Evolutionary conservation across 306 rosid species (phyloP).

Genomic region (Gynostemma pentaphyllum): DNA sequence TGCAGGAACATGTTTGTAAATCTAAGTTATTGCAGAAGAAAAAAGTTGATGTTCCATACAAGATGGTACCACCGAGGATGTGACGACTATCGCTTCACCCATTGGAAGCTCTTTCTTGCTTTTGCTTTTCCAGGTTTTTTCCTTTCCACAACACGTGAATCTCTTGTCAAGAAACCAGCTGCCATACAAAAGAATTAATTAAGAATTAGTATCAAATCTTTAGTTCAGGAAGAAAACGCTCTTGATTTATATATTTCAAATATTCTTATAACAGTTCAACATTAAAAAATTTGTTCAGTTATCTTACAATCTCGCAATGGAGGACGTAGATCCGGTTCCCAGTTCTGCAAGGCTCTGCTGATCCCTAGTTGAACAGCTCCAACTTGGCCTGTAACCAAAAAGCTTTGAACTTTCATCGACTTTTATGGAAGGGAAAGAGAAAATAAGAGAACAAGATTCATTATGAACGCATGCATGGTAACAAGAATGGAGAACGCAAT

Average conservation of each 20-base stretch:
- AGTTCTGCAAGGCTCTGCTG: slow-evolving; percentile 89
- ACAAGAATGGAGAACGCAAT: no score
- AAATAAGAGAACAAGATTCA: not conserved
- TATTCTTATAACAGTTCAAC: not conserved
- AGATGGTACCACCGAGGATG: slow-evolving; percentile 5
- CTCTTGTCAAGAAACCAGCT: slow-evolving; percentile 96
- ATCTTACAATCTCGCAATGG: slow-evolving; percentile 54
- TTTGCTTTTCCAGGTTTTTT: slow-evolving; percentile 94
- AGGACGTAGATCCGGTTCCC: slow-evolving; percentile 94
- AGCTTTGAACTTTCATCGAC: not conserved
- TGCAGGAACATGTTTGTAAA: not conserved
- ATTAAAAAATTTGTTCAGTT: not conserved
- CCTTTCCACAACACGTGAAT: slow-evolving; percentile 86
- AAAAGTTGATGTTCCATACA: slow-evolving; percentile 20
- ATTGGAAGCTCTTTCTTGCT: slow-evolving; percentile 97
- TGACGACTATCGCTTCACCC: slow-evolving; percentile 78
- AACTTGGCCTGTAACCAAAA: slow-evolving; percentile 64
- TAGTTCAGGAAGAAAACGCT: not conserved
- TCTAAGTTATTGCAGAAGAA: slow-evolving; percentile 3
- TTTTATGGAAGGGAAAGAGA: not conserved
- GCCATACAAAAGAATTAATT: slow-evolving; percentile 21
- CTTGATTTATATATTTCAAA: not conserved
- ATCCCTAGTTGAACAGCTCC: slow-evolving; percentile 87
- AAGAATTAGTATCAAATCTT: no score
- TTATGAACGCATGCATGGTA: not conserved